phyloP scores from a whole-genome alignment of 2,329 filamentous ascomycete species.

The Fusarium nematophilum region DNA sequence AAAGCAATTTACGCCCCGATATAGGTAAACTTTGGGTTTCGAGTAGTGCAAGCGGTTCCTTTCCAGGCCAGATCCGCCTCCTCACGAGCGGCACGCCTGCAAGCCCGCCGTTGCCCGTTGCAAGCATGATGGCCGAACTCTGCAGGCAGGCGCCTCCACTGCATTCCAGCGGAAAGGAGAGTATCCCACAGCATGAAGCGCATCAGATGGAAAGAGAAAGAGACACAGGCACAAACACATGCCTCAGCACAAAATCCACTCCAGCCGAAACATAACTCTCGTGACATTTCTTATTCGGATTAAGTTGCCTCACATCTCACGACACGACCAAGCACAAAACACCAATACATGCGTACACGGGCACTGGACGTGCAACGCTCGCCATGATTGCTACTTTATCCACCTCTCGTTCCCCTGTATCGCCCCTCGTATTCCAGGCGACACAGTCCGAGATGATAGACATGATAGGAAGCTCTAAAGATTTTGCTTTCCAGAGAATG shows the following conservation, averaged over 20 bases:
- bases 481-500: background rate
- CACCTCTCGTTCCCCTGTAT: conserved; percentile 1
- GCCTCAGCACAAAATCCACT: conserved; percentile 13
- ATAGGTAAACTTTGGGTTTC: no score
- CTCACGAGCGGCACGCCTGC: no score
- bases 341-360: conserved; percentile 9
- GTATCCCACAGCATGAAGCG: background rate
- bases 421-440: background rate
- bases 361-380: background rate
- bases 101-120: conserved; percentile 3
- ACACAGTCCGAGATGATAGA: background rate
- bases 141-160: background rate
- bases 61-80: no score
- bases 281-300: background rate
- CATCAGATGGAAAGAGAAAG: conserved; percentile 6
- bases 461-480: background rate
- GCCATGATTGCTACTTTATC: conserved; percentile 10
- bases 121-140: conserved; percentile 2
- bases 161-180: conserved; percentile 2
- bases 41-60: no score
- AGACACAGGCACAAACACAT: conserved; percentile 26
- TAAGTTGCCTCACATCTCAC: conserved; percentile 26
- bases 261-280: conserved; percentile 13
- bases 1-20: no score
- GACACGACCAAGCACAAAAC: conserved; percentile 3